Percentiles rank a stretch among this genome's conserved stretches.
Conservation (phyloP, 352 stramenopile species). For the Globisporangium canariense region DNA sequence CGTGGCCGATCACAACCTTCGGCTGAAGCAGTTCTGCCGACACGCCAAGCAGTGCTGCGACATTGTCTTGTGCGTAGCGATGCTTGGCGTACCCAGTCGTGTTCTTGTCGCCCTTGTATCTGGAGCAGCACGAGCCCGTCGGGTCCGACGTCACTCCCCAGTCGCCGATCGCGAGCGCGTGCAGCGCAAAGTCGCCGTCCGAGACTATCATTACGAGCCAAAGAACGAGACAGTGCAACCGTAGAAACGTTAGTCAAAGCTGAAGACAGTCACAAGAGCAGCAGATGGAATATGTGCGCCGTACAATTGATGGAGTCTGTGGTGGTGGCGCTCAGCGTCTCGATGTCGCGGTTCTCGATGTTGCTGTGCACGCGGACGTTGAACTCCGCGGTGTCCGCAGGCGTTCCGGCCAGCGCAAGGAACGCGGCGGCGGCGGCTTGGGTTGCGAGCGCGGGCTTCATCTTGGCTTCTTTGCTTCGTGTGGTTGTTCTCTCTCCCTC, state of each 20-base stretch:
- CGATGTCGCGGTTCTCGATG: background rate
- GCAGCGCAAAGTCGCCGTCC: conserved; percentile 9
- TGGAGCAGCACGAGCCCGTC: conserved; percentile 38
- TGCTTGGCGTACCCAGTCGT: conserved; percentile 35
- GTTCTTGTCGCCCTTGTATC: conserved; percentile 24
- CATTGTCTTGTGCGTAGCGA: conserved; percentile 44
- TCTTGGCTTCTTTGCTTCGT: background rate
- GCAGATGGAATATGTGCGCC: background rate
- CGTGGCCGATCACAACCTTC: conserved; percentile 64
- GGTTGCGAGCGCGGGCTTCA: conserved; percentile 5
- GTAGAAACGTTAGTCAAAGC: background rate
- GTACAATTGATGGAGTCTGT: background rate
- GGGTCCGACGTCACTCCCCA: conserved; percentile 43
- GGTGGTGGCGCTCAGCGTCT: background rate
- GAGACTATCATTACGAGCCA: background rate
- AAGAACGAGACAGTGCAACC: background rate
- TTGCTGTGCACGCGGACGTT: background rate
- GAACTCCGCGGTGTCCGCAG: background rate
- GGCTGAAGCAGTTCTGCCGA: conserved; percentile 40
- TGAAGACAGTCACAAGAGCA: background rate
- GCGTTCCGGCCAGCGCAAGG: background rate
- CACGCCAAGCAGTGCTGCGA: conserved; percentile 21
- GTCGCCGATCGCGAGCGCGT: conserved; percentile 56
- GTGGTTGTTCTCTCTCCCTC: background rate
- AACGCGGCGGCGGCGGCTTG: background rate